phyloP scores from a whole-genome alignment of 1,284 basidiomycete genomes.

The Fomitopsis palustris region DNA sequence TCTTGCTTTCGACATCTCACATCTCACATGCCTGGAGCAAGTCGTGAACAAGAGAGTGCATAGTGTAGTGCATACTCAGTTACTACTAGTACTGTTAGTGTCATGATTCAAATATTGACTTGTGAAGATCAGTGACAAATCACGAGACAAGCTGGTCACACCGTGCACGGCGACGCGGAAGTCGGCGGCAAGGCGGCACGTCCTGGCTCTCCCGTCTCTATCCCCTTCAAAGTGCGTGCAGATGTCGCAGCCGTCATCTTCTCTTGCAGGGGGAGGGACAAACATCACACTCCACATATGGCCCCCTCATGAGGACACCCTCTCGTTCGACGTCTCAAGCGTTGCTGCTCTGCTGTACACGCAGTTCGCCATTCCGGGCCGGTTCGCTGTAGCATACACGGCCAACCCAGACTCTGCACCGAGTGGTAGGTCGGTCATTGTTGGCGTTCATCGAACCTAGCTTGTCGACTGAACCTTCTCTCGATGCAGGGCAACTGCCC shows the following conservation, averaged over 20 bases:
- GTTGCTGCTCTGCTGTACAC: conserved; percentile 63
- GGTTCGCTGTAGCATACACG: conserved; percentile 58
- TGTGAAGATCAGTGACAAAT: too few relatives aligned
- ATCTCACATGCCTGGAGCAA: too few relatives aligned
- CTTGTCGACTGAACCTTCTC: neutral
- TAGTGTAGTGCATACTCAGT: too few relatives aligned
- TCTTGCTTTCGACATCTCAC: too few relatives aligned
- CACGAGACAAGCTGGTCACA: too few relatives aligned
- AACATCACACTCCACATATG: conserved; percentile 52
- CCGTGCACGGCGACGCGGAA: too few relatives aligned
- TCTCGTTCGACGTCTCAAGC: conserved; percentile 64
- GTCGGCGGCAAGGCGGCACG: too few relatives aligned
- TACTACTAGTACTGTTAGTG: too few relatives aligned
- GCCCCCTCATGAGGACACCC: conserved; percentile 60
- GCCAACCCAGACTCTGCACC: conserved; percentile 72
- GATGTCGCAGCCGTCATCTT: conserved; percentile 5
- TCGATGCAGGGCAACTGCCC: conserved; percentile 59
- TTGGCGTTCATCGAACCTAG: neutral
- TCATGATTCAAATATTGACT: too few relatives aligned
- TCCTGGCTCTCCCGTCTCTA: too few relatives aligned
- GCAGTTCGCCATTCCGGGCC: conserved; percentile 60
- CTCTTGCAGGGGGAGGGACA: neutral
- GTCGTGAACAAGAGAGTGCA: too few relatives aligned
- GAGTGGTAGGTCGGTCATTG: conserved; percentile 51
- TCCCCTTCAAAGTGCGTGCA: neutral